A percentile compares a stretch with the other conserved stretches of the same genome.
Conservation (phyloP, 495 filamentous ascomycete genomes). For the Lasiosphaeria hispida region DNA sequence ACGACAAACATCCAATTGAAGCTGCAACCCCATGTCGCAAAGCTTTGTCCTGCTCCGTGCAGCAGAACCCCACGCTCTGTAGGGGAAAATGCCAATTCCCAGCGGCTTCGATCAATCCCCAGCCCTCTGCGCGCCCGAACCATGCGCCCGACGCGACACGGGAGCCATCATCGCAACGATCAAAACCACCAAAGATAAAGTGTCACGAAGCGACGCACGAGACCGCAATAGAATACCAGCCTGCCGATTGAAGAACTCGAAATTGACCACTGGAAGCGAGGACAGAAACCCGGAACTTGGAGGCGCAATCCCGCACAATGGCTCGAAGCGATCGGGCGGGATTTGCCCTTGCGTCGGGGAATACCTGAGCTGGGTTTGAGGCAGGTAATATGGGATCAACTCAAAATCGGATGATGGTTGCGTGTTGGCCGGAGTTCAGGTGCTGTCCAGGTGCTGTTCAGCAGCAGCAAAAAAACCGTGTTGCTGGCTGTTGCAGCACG, state of each 20-base stretch:
- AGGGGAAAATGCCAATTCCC: background rate
- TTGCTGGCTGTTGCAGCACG: too few species aligned
- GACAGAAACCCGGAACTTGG: slow-evolving; percentile 9
- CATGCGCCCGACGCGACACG: too few species aligned
- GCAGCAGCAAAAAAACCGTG: too few species aligned
- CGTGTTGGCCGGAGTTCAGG: background rate
- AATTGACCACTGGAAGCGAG: slow-evolving; percentile 7
- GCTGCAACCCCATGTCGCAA: background rate
- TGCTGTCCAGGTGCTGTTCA: background rate
- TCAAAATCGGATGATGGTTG: too few species aligned
- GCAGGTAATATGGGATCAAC: background rate
- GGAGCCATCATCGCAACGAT: too few species aligned
- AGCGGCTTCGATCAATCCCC: background rate
- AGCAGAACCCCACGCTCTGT: too few species aligned
- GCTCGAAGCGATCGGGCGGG: background rate
- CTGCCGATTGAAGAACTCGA: background rate
- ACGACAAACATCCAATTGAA: background rate
- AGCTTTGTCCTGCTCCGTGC: too few species aligned
- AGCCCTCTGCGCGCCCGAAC: background rate
- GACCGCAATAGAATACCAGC: background rate
- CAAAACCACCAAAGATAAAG: too few species aligned
- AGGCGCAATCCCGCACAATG: background rate
- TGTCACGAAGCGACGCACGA: background rate
- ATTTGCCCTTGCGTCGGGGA: background rate
- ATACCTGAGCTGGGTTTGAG: background rate